These are phyloP conservation scores for Arachnopeziza araneosa DNA, from an alignment of 2,329 filamentous ascomycete species.

Conservation along the genomic window DNA sequence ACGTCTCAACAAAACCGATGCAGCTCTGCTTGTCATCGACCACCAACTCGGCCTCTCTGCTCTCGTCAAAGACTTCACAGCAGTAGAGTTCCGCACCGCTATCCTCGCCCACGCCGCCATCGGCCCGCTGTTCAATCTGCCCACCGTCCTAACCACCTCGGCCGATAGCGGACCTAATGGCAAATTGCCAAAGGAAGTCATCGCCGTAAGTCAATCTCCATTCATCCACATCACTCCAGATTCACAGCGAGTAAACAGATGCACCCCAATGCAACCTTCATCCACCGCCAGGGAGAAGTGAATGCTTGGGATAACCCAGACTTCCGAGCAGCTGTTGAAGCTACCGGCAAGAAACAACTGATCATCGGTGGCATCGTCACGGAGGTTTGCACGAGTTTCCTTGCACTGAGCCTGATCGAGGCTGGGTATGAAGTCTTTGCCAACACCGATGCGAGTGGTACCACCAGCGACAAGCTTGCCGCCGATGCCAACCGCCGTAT, in stretches of 20 bases:
- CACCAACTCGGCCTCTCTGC: slow-evolving; percentile 54
- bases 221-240: not conserved
- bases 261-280: slow-evolving; percentile 61
- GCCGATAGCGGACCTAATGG: slow-evolving; percentile 67
- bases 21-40: slow-evolving; percentile 52
- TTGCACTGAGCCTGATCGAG: slow-evolving; percentile 64
- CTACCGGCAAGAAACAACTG: slow-evolving; percentile 61
- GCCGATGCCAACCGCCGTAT: slow-evolving; percentile 63
- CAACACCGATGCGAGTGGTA: slow-evolving; percentile 67
- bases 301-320: slow-evolving; percentile 64
- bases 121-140: slow-evolving; percentile 60
- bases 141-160: slow-evolving; percentile 65
- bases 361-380: slow-evolving; percentile 69
- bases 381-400: slow-evolving; percentile 71
- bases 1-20: slow-evolving; percentile 33
- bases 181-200: slow-evolving; percentile 62
- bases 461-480: slow-evolving; percentile 54
- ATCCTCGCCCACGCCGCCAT: slow-evolving; percentile 63
- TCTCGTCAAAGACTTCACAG: slow-evolving; percentile 60
- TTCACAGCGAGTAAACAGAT: slow-evolving; percentile 27
- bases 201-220: slow-evolving; percentile 35
- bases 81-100: slow-evolving; percentile 59
- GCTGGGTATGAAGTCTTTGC: slow-evolving; percentile 70
- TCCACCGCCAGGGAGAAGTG: slow-evolving; percentile 46
- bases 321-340: slow-evolving; percentile 59